Base-by-base conservation (phyloP, 192 early-diverging fungal species). In the Coemansia javaensis region DNA sequence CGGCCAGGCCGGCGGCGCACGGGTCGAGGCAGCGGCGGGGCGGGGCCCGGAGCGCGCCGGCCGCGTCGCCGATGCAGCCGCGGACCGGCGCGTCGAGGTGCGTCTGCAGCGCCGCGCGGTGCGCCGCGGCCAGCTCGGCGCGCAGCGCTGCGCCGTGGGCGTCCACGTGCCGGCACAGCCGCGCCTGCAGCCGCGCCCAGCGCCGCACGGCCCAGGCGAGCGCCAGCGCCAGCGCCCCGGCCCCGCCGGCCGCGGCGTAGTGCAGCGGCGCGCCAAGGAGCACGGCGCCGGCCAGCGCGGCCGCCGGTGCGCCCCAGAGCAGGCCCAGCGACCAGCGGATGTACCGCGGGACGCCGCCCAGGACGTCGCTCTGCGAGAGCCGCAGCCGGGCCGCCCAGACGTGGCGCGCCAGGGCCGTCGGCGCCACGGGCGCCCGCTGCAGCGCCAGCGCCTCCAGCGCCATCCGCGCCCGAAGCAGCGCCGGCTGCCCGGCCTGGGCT, bases 291-390 rank as follows among this genome's bases (percentile, higher is more conserved):
- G 52, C 28, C 0, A 32, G 31, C 4, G 52, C 37, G 13, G 44
- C 48, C 3, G 56, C 31, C 14, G 65, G 31, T 5, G 62, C 61
- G 30, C 52, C 36, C 68, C 68, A 72, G 47, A 65, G 65, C 51
- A 56, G 52, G 15, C 52, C 28, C 24, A 72, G 56, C 27, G 68
- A 72, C 24, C 44, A 55, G 43, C 40, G 68, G 9, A 65, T 52
- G 25, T 72, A 52, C n/a, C 35, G 16, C 2, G 68, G 68, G 21
- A 72, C 48, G 14, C 34, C 18, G 1, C 55, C 57, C 17, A 64
- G 31, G 4, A 55, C 27, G 9, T 60, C 49, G 44, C 49, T 52
- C 17, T 59, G 43, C 0, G 33, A 34, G 38, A 72, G 41, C 17
- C 27, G 38, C 40, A 49, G 39, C 8, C 55, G 61, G 13, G 62